These are phyloP conservation scores for Neurospora sp. DNA, from an alignment of 495 filamentous ascomycete species.

Conservation along the genomic window DNA sequence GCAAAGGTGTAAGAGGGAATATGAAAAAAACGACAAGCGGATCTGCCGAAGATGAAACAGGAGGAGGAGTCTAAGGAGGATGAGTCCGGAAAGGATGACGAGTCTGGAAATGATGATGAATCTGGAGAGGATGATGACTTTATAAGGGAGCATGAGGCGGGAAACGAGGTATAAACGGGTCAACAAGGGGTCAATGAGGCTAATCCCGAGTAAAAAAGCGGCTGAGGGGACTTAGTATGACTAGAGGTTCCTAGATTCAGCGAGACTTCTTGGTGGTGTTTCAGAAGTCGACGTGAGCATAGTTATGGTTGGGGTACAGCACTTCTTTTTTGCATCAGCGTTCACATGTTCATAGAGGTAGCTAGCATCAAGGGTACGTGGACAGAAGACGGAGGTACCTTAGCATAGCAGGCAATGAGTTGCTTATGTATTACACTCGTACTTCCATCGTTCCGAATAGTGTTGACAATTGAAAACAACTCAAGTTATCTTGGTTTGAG, in stretches of 20 bases:
- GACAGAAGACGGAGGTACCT: neutral
- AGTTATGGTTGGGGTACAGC: neutral
- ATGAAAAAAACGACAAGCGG: neutral
- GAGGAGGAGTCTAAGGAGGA: neutral
- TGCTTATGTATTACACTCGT: no score
- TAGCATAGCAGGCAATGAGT: neutral
- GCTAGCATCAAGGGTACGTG: neutral
- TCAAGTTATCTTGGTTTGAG: no score
- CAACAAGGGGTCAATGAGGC: neutral
- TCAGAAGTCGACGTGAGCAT: neutral
- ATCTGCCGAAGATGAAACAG: neutral
- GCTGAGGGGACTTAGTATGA: neutral
- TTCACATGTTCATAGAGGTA: neutral
- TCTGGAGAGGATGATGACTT: neutral
- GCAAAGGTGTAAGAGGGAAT: neutral
- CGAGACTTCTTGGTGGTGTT: neutral
- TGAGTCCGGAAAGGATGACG: neutral
- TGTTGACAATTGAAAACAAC: no score
- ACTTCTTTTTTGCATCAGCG: neutral
- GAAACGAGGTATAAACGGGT: neutral
- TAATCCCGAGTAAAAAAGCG: neutral
- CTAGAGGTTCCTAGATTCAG: neutral
- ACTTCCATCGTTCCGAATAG: no score
- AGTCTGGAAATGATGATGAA: neutral
- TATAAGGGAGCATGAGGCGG: neutral